Evolutionary conservation across 139 green algal genomes (phyloP).

Genomic region (Chlamydomonas schloesseri): DNA sequence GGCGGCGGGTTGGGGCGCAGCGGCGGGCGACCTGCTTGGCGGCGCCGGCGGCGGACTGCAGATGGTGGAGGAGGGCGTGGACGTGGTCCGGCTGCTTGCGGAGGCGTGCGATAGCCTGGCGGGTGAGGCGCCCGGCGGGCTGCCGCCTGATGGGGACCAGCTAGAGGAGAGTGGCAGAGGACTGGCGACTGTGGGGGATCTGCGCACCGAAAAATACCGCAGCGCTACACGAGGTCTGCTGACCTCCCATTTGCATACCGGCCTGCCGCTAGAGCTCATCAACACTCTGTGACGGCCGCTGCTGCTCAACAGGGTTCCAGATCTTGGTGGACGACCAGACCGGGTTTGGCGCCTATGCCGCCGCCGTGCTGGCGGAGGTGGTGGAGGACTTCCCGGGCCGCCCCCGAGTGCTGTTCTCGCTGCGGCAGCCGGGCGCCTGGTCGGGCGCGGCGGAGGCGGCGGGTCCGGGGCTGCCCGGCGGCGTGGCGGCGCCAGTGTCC

Average conservation of each 20-base stretch:
- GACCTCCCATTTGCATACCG: too few relatives aligned
- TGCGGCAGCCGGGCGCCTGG: constrained; percentile 37
- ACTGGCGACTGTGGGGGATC: too few relatives aligned
- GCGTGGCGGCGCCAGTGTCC: background rate
- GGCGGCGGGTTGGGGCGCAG: constrained; percentile 60
- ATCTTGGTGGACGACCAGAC: constrained; percentile 72
- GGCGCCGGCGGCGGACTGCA: constrained; percentile 14
- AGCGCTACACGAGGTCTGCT: too few relatives aligned
- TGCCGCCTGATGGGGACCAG: too few relatives aligned
- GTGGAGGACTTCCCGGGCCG: constrained; percentile 61
- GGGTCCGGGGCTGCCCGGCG: too few relatives aligned
- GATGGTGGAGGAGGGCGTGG: constrained; percentile 58
- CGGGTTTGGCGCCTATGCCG: constrained; percentile 64
- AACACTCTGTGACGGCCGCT: too few relatives aligned
- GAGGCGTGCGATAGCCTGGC: constrained; percentile 76
- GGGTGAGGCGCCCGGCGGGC: constrained; percentile 45
- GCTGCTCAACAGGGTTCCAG: constrained; percentile 69
- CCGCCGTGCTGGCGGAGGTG: constrained; percentile 58
- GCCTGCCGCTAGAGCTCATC: too few relatives aligned
- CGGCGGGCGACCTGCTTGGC: constrained; percentile 7
- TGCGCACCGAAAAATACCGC: too few relatives aligned
- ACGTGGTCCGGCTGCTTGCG: constrained; percentile 64
- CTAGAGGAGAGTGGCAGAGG: too few relatives aligned
- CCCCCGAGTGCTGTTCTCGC: constrained; percentile 63
- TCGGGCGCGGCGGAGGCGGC: too few relatives aligned